Evolutionary conservation across 257 asterid genomes (phyloP), one percentile per base, ranked within the genome.

Genomic region (Solanum medicagineum): DNA sequence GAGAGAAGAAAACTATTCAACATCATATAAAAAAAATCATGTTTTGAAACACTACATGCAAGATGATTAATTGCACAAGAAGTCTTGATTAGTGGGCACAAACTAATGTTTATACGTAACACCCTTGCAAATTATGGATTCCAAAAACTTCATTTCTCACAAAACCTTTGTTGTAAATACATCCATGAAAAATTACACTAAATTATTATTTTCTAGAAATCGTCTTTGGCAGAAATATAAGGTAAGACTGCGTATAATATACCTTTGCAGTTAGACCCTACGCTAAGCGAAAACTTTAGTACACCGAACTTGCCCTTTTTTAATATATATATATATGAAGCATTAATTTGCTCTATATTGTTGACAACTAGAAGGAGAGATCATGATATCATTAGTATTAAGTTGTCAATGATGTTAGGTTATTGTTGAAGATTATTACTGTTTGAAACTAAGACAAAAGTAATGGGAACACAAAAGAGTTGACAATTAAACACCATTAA

Each of bases 331-430:
- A 71, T 20, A 8, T 3, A 71, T 10, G 19, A 20, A 20, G 11
- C 20, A 44, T 69, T 17, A 69, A 69, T 36, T 71, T 71, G 3
- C 3, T 19, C 17, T 71, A 10, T 71, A 19, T 44, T 51, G 63
- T 77, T 77, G 63, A 51, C 83, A 77, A 53, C 47, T 77, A 15
- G 13, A 51, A 51, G 63, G 63, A 3, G 40, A 77, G n/a, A 53
- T 77, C 83, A 77, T 51, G 47, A 69, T 10, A 69, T 69, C 0
- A 40, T 69, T 71, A 44, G 53, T 12, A 44, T 16, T 73, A 74
- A 77, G 26, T 49, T 77, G n/a, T 77, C 83, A 77, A 77, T 77
- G 42, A 77, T 77, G 83, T 77, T 77, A 77, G 83, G 83, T 77
- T 51, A 49, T 26, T 15, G 63, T 51, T 54, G 83, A 51, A 77